A percentile compares a stretch with the other conserved stretches of the same genome.
These are phyloP conservation scores for Hypoxylon sp. DNA, from an alignment of 2,329 filamentous ascomycete genomes.

Conservation along the genomic window DNA sequence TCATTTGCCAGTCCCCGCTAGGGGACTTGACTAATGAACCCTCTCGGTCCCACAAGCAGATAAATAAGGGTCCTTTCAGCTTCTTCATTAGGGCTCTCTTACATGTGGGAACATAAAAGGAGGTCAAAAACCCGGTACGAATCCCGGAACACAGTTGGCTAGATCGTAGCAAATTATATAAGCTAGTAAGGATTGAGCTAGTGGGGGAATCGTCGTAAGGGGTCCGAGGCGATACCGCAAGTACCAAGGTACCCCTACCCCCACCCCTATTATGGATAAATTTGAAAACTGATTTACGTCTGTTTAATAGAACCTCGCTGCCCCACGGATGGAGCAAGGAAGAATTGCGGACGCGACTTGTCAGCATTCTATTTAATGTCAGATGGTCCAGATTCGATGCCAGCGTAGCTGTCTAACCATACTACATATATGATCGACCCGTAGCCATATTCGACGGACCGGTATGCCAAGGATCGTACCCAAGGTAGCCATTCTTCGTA, in stretches of 20 bases:
- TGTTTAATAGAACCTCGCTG: neutral
- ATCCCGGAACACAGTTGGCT: slow-evolving; percentile 3
- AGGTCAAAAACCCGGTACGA: slow-evolving; percentile 1
- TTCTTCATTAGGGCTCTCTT: neutral
- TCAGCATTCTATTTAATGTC: neutral
- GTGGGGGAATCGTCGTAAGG: slow-evolving; percentile 14
- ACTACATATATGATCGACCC: neutral
- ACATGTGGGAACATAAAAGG: neutral
- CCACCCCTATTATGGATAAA: slow-evolving; percentile 8
- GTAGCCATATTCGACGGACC: neutral
- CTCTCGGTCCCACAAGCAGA: neutral
- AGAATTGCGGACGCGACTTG: neutral
- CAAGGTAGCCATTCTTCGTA: neutral
- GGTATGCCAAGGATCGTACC: neutral
- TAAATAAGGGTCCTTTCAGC: neutral
- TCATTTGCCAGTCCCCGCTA: neutral
- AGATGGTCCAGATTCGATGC: neutral
- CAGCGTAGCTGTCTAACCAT: neutral
- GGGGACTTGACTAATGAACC: slow-evolving; percentile 16
- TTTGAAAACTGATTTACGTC: slow-evolving; percentile 6
- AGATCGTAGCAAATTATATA: slow-evolving; percentile 11
- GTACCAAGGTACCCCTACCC: neutral
- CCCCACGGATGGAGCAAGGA: neutral
- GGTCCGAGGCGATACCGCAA: slow-evolving; percentile 9
- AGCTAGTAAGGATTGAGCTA: slow-evolving; percentile 4